Base-by-base conservation (phyloP, 768 basidiomycete species). In the Mycena sanguinolenta region DNA sequence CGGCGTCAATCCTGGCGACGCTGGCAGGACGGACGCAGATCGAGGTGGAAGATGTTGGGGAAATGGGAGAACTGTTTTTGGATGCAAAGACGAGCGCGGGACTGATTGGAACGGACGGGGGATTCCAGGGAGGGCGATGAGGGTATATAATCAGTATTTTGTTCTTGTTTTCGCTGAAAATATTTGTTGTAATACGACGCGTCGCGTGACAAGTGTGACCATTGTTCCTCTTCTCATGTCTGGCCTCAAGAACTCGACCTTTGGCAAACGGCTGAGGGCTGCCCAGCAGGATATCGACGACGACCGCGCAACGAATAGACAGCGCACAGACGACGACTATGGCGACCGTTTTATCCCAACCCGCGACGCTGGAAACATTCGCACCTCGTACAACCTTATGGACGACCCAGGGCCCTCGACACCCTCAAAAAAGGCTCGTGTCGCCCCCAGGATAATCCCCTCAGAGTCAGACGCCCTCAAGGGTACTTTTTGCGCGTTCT, bases 21-120 rank as follows among this genome's bases (percentile, higher is more conserved):
- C 81, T 96, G 34, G 88, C 87, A 0, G 96, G 97, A 3, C 91
- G 95, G 67, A 86, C 81, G 38, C 92, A 96, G 75, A 95, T 99
- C 65, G 89, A 91, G 70, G 81, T 91, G 4, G 96, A 98, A 72
- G 98, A 99, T 79, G 91, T 99, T 58, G 86, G 88, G 38, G 96
- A 98, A 86, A 96, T 98, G 92, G 92, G 92, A 72, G 95, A 95
- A 77, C 84, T 99, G 36, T 99, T 99, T 86, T 84, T 98, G 75
- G 97, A 99, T 79, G 96, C 97, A 23, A 97, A 96, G 78, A 91
- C 93, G 0, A 88, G 87, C 65, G 91, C 91, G n/a, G 77, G 79
- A 27, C 84, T 87, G 70, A 89, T 90, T 72, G 85, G 82, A 54
- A 67, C 71, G 39, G 77, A 80, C 42, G 82, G 81, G 28, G 83